Conservation (phyloP, 75 land plant species). For the Ceratopteris richardii region DNA sequence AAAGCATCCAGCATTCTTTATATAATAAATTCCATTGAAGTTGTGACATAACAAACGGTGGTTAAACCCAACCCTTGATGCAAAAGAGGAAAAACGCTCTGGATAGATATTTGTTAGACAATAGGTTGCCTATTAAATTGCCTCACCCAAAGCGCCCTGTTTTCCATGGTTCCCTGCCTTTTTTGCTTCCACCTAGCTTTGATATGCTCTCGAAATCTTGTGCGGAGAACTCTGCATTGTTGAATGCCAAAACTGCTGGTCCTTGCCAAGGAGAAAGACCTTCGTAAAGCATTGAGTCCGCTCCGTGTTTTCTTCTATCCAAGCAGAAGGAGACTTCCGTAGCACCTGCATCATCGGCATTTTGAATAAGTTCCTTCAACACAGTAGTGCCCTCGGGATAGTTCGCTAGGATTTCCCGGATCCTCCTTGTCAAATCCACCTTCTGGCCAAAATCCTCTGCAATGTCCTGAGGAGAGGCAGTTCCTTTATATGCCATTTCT, state of each 20-base stretch:
- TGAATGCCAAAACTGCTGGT: conserved; percentile 74
- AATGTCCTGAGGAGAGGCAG: background rate
- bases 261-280: conserved; percentile 84
- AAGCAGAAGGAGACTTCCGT: conserved; percentile 64
- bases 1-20: too few relatives aligned
- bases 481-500: too few relatives aligned
- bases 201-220: conserved; percentile 95
- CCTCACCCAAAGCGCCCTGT: conserved; percentile 96
- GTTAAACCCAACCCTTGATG: too few relatives aligned
- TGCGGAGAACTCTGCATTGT: conserved; percentile 72
- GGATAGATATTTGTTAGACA: too few relatives aligned
- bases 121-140: too few relatives aligned
- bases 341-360: conserved; percentile 98
- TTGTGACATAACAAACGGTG: too few relatives aligned
- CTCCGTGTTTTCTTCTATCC: conserved; percentile 59
- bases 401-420: conserved; percentile 78
- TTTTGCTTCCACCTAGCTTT: conserved; percentile 85
- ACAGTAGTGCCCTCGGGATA: conserved; percentile 98
- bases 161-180: conserved; percentile 79
- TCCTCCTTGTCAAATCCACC: conserved; percentile 86
- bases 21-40: too few relatives aligned
- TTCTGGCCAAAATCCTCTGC: conserved; percentile 88
- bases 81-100: too few relatives aligned
- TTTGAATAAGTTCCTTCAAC: conserved; percentile 90
- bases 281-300: conserved; percentile 43